Conservation (phyloP, 176 grass and related monocot species). For the Triticum urartu region DNA sequence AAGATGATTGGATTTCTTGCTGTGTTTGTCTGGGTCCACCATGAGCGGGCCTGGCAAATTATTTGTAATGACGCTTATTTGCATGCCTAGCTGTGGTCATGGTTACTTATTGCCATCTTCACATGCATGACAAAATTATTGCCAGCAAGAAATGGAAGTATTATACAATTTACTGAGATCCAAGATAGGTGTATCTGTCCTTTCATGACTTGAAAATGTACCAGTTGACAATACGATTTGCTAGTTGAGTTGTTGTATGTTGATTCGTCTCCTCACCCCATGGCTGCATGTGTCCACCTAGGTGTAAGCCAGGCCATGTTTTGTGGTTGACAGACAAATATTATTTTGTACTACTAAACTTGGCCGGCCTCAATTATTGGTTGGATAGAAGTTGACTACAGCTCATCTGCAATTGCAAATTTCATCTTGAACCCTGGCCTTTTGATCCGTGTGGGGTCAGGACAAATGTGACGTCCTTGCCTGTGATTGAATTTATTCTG, state of each 20-base stretch:
- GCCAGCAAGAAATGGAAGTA: conserved; percentile 1
- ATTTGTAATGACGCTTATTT: neutral
- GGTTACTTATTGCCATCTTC: conserved; percentile 13
- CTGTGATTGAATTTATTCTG: neutral
- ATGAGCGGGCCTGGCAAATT: neutral
- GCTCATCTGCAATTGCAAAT: neutral
- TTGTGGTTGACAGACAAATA: conserved; percentile 25
- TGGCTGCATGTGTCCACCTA: conserved; percentile 37
- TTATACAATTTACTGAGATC: conserved; percentile 23
- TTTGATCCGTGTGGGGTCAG: conserved; percentile 6
- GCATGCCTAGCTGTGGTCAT: neutral
- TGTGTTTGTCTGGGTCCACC: neutral
- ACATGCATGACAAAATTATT: conserved; percentile 14
- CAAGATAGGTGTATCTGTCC: neutral
- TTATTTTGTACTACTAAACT: neutral
- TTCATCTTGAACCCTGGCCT: neutral
- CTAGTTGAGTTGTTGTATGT: neutral
- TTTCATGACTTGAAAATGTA: neutral
- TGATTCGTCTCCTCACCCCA: neutral
- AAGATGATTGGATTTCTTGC: neutral
- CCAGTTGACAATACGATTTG: conserved; percentile 4
- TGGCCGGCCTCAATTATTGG: conserved; percentile 31
- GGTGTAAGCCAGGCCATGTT: conserved; percentile 22
- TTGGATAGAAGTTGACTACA: conserved; percentile 16
- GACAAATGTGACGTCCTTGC: conserved; percentile 20